Percentiles rank a stretch among this genome's conserved stretches.
Evolutionary conservation across 1,139 yeast genomes (phyloP).

Genomic region (Saccharomyces hybrid): DNA sequence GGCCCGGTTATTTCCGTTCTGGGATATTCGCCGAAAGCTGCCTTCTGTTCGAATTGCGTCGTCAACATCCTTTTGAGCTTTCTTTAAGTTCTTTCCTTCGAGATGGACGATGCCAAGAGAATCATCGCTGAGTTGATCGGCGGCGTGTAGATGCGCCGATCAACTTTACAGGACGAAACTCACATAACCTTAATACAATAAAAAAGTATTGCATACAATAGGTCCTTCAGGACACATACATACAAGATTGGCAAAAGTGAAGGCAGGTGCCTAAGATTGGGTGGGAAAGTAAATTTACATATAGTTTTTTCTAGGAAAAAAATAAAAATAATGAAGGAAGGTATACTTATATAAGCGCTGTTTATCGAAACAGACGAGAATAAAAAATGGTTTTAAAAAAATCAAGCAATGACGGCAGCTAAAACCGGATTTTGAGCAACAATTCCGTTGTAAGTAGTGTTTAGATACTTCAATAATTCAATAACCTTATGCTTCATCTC

Average conservation of each 20-base stretch:
- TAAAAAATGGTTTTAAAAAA: neutral
- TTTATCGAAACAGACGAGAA: neutral
- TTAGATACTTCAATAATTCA: constrained; percentile 66
- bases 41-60: too few species aligned
- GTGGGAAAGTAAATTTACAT: neutral
- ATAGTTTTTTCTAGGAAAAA: neutral
- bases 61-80: neutral
- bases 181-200: neutral
- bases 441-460: constrained; percentile 53
- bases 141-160: neutral
- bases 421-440: constrained; percentile 52
- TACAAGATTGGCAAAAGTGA: neutral
- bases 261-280: neutral
- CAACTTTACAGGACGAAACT: neutral
- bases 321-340: neutral
- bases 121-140: neutral
- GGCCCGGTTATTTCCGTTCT: neutral
- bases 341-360: neutral
- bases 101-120: neutral
- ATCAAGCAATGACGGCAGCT: constrained; percentile 40
- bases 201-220: neutral
- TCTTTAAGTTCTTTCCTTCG: neutral
- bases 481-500: constrained; percentile 59
- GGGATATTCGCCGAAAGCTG: neutral
- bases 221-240: neutral